Evolutionary conservation across 2,329 filamentous ascomycete genomes (phyloP).

Genomic region (Dothideomycetes sp.): DNA sequence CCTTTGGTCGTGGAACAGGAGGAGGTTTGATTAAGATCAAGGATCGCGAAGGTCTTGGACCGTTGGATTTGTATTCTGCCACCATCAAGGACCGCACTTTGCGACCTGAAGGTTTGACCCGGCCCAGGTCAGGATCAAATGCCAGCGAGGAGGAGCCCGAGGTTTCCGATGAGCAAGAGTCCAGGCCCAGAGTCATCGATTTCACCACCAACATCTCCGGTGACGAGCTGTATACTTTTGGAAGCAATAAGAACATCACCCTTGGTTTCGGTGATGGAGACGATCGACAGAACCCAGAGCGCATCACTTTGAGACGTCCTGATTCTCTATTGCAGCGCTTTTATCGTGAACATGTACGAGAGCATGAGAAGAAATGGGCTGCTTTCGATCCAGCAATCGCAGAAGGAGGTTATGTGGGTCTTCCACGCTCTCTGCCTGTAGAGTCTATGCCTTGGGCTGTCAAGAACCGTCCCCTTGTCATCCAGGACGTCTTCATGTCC

Average conservation of each 20-base stretch:
- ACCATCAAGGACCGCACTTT: constrained; percentile 75
- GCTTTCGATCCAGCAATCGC: constrained; percentile 26
- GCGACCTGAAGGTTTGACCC: constrained; percentile 29
- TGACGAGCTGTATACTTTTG: constrained; percentile 87
- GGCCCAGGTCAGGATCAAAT: constrained; percentile 24
- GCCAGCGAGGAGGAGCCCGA: constrained; percentile 41
- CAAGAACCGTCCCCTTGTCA: constrained; percentile 59
- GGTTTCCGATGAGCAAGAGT: constrained; percentile 51
- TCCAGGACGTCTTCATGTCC: constrained; percentile 76
- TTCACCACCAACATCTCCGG: constrained; percentile 41
- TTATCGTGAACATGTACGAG: constrained; percentile 56
- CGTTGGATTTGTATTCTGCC: constrained; percentile 83
- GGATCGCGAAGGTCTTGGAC: constrained; percentile 87
- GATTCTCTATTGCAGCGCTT: constrained; percentile 67
- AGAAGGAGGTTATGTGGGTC: constrained; percentile 16
- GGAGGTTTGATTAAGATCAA: constrained; percentile 86
- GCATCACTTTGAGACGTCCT: constrained; percentile 66
- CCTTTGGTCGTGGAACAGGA: constrained; percentile 54
- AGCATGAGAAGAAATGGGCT: constrained; percentile 29
- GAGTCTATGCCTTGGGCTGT: constrained; percentile 63
- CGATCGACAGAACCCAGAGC: constrained; percentile 87
- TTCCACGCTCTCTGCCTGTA: constrained; percentile 23
- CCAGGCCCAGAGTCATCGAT: constrained; percentile 26
- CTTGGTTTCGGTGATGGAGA: constrained; percentile 93
- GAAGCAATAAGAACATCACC: constrained; percentile 91